Conservation (phyloP, 306 rosid genomes). For the Citrullus amarus region DNA sequence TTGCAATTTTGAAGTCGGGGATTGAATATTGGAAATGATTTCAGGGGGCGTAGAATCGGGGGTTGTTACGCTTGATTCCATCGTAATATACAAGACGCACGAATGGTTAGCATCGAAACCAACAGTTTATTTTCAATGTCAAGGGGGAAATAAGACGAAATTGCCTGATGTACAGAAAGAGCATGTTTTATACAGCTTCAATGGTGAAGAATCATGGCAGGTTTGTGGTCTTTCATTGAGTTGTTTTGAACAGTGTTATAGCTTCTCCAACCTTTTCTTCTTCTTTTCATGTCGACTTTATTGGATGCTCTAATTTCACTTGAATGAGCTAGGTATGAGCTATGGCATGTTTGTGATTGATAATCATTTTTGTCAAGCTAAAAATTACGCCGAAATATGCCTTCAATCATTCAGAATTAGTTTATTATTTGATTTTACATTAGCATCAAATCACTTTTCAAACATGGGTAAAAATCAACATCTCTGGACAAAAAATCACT, state of each 20-base stretch:
- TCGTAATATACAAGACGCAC: slow-evolving; percentile 52
- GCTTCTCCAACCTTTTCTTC: not conserved
- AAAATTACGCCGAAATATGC: not conserved
- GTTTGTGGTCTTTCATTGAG: slow-evolving; percentile 13
- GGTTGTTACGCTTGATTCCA: slow-evolving; percentile 46
- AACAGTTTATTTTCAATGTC: slow-evolving; percentile 57
- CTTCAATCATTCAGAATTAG: too few relatives aligned
- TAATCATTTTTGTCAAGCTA: too few relatives aligned
- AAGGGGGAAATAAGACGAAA: slow-evolving; percentile 41
- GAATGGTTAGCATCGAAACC: slow-evolving; percentile 45
- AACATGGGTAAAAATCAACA: too few relatives aligned
- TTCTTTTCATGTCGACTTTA: not conserved
- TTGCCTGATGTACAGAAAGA: slow-evolving; percentile 55
- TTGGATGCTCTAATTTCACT: not conserved
- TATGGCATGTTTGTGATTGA: not conserved
- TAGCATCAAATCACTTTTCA: too few relatives aligned
- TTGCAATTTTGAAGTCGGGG: not conserved
- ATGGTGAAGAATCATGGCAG: slow-evolving; percentile 93
- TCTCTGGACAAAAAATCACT: not conserved
- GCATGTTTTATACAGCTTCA: slow-evolving; percentile 40
- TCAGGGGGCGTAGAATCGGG: slow-evolving; percentile 46
- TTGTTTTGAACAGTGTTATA: not conserved
- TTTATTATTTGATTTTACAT: too few relatives aligned
- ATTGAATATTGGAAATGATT: not conserved
- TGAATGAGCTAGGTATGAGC: not conserved